phyloP scores from a whole-genome alignment of 2,329 filamentous ascomycete species.

The Calycina marina region DNA sequence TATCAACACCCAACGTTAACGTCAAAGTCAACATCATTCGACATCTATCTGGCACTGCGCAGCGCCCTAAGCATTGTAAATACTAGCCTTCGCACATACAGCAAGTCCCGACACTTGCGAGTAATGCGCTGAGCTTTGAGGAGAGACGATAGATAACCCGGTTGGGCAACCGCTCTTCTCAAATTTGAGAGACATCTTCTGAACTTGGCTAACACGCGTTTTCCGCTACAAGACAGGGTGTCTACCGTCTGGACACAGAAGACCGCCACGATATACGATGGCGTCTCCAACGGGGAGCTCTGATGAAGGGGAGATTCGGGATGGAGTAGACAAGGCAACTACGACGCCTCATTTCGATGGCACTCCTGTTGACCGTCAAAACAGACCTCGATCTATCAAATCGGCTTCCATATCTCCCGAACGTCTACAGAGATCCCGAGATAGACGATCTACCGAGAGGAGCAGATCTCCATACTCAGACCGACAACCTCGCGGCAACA shows the following conservation, averaged over 20 bases:
- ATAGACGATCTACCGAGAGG: conserved; percentile 29
- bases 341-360: conserved; percentile 60
- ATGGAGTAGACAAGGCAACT: conserved; percentile 77
- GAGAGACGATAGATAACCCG: conserved; percentile 24
- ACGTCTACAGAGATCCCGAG: conserved; percentile 30
- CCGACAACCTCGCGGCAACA: conserved; percentile 37
- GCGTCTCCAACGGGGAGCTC: conserved; percentile 43
- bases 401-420: conserved; percentile 24
- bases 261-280: conserved; percentile 25
- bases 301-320: conserved; percentile 78
- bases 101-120: too few species aligned
- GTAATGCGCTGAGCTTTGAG: conserved; percentile 20
- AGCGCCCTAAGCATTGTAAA: too few species aligned
- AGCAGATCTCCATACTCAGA: conserved; percentile 39
- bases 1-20: too few species aligned
- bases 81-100: too few species aligned
- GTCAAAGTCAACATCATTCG: too few species aligned
- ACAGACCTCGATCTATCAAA: conserved; percentile 50
- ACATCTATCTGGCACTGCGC: too few species aligned
- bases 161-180: conserved; percentile 23
- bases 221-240: conserved; percentile 20
- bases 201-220: conserved; percentile 25
- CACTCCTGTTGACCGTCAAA: conserved; percentile 81
- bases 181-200: conserved; percentile 21
- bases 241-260: conserved; percentile 18